Conservation (phyloP, 352 stramenopile genomes). For the Globisporangium irregulare region DNA sequence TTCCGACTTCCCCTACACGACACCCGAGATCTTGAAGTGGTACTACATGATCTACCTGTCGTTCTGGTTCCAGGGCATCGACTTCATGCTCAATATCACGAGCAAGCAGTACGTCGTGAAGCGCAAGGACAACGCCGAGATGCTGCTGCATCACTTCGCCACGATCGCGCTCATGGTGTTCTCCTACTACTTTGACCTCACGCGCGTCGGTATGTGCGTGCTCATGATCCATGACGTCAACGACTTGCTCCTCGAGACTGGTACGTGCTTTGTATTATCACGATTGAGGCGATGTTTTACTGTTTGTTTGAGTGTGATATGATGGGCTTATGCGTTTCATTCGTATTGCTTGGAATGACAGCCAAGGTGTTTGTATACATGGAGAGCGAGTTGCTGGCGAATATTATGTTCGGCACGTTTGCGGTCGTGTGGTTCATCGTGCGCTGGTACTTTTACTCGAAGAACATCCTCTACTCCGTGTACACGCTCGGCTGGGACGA, state of each 20-base stretch:
- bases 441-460: constrained; percentile 66
- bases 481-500: constrained; percentile 48
- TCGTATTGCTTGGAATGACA: constrained; percentile 10
- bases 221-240: constrained; percentile 85
- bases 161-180: constrained; percentile 80
- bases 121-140: constrained; percentile 81
- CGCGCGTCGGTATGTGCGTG: constrained; percentile 65
- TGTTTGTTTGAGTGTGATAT: not conserved
- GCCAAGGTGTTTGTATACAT: constrained; percentile 82
- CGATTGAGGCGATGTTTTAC: not conserved
- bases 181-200: constrained; percentile 71
- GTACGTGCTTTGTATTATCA: constrained; percentile 22
- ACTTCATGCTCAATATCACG: constrained; percentile 82
- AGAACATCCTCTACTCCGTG: constrained; percentile 70
- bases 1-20: constrained; percentile 40
- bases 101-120: constrained; percentile 82
- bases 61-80: constrained; percentile 81
- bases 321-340: not conserved
- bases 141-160: constrained; percentile 76
- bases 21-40: constrained; percentile 59
- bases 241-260: constrained; percentile 68
- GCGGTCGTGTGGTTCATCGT: constrained; percentile 71
- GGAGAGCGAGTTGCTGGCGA: constrained; percentile 60
- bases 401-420: constrained; percentile 69
- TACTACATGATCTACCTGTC: constrained; percentile 86